Base-by-base conservation (phyloP, 192 early-diverging fungal species). In the Backusella sp. region DNA sequence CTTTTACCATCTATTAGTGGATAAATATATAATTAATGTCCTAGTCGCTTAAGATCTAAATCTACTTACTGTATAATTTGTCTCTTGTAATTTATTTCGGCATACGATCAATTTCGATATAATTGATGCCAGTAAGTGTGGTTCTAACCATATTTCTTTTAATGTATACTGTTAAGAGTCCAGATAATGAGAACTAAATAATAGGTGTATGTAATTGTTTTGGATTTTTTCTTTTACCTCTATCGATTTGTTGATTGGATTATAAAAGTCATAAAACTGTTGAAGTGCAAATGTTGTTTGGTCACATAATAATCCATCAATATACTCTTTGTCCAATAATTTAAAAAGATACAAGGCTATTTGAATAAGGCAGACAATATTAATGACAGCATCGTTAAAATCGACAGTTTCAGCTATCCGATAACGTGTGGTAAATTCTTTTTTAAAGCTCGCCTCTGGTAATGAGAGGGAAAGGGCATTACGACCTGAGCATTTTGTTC, bases 281-380 rank as follows among this genome's bases (percentile, higher is more conserved):
- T 82, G 76, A 5, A 88, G 74, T 0, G 83, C 87, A 34, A 6
- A 46, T 17, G 77, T 73, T 23, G 87, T 88, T 9, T 84, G 84
- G 67, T 86, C 73, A n/a, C 87, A 88, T 44, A 86, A 32, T 23
- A 88, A 73, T 11, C 87, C 87, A 78, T 88, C 87, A 12, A 86
- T 83, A 59, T 86, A 84, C 9, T 66, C 53, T 6, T 80, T 66
- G 0, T 80, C 81, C 21, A 88, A 79, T 30, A 85, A 32, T 19
- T 80, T 79, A 53, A 86, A 86, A 4, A 88, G 71, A 52, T 72
- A 81, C 0, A 88, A 62, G 19, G 83, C 76, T 26, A 79, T 81
- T 59, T 88, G 87, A 1, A 83, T 84, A 30, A 88, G n/a, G 1
- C 23, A 74, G 21, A 86, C 83, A 2, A 88, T 76, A 35, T 80